Percentiles rank a stretch among this genome's conserved stretches.
Conservation (phyloP, 257 asterid genomes). For the Anisodus acutangulus region DNA sequence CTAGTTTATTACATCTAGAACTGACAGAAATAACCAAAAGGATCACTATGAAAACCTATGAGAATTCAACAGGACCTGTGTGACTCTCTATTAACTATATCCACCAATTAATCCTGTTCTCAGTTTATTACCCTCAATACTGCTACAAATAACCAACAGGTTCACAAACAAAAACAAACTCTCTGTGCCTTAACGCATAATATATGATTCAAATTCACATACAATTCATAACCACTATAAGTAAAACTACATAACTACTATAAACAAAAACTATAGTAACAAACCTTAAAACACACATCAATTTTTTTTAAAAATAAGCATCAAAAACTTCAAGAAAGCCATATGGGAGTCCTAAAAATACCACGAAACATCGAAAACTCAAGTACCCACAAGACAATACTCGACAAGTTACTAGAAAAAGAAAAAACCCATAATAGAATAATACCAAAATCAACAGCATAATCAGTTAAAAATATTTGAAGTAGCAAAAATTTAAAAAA, state of each 20-base stretch:
- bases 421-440: neutral
- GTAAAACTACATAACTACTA: neutral
- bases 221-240: neutral
- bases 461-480: neutral
- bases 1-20: neutral
- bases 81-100: neutral
- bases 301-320: neutral
- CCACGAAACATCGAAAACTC: neutral
- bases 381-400: neutral
- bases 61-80: neutral
- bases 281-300: neutral
- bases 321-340: neutral
- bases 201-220: neutral
- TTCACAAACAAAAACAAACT: neutral
- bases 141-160: constrained; percentile 4
- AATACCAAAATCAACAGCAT: neutral
- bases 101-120: neutral
- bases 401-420: neutral
- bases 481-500: neutral
- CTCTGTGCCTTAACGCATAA: neutral
- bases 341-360: neutral
- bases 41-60: neutral
- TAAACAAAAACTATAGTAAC: neutral
- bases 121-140: neutral
- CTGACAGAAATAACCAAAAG: constrained; percentile 6